Base-by-base conservation (phyloP, 306 rosid species). In the Ormosia semicastrata region DNA sequence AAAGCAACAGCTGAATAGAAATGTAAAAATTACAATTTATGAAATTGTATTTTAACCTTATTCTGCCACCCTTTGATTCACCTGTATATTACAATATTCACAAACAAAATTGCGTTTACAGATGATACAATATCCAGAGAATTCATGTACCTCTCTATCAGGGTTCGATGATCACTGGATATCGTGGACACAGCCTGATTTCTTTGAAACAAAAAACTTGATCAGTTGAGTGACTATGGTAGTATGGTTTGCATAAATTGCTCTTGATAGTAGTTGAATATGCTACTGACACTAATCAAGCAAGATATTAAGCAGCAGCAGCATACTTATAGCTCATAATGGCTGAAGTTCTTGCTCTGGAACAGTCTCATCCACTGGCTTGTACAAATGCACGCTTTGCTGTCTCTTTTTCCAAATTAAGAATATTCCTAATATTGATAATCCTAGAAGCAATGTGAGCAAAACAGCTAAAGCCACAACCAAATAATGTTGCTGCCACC, bases 341-440 rank as follows among this genome's bases (percentile, higher is more conserved):
- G 98, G 94, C 87, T 90, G 98, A 43, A 95, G 99, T 80, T 95
- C 99, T 83, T 91, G 95, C 90, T 95, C 99, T 0, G 94, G 89
- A 75, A 62, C 85, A 62, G 76, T 87, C 49, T 2, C 91, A 85
- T 87, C 56, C 39, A 95, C 97, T 10, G 96, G 97, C 89, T 89
- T 90, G 86, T 95, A 95, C 11, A 90, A 54, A 76, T 83, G 86
- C 69, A 47, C 6, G 3, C 81, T 66, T 80, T 82, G 88, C 73
- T 83, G 93, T 71, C 88, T 86, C 36, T 68, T 85, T 87, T 90
- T 95, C 94, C 89, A 90, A 50, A 91, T 65, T 81, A 90, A 77
- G 88, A 92, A 90, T 54, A 86, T 70, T 81, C 95, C 98, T 60
- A 78, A 71, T 46, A 76, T 75, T 29, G 88, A 82, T 47, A 92